Evolutionary conservation across 495 filamentous ascomycete species (phyloP).

Genomic region (Daldinia bambusicola): DNA sequence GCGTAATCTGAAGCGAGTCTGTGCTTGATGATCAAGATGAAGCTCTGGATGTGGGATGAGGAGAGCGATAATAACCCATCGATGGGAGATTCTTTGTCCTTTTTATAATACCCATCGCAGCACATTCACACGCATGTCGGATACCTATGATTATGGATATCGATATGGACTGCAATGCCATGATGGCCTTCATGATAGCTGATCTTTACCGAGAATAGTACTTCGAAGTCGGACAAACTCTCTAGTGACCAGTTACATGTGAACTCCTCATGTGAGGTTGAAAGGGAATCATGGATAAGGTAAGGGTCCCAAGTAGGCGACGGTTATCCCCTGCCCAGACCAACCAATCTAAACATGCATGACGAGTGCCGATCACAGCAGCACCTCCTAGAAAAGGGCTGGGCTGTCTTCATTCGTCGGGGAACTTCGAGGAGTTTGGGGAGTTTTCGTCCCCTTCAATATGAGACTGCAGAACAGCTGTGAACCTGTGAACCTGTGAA

Average conservation of each 20-base stretch:
- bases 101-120: slow-evolving; percentile 24
- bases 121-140: slow-evolving; percentile 9
- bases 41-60: slow-evolving; percentile 25
- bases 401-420: slow-evolving; percentile 21
- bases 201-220: slow-evolving; percentile 32
- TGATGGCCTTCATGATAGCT: slow-evolving; percentile 27
- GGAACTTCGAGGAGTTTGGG: neutral
- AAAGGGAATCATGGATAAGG: slow-evolving; percentile 29
- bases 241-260: slow-evolving; percentile 32
- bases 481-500: too few species aligned
- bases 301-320: slow-evolving; percentile 26
- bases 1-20: slow-evolving; percentile 9
- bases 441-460: slow-evolving; percentile 26
- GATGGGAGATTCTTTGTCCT: slow-evolving; percentile 6
- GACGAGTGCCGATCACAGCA: slow-evolving; percentile 40
- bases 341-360: slow-evolving; percentile 33
- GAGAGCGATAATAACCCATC: slow-evolving; percentile 10
- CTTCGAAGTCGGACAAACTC: slow-evolving; percentile 16
- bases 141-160: too few species aligned
- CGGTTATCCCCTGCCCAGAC: slow-evolving; percentile 22
- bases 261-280: slow-evolving; percentile 36
- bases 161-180: slow-evolving; percentile 23
- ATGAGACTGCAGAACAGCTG: slow-evolving; percentile 14
- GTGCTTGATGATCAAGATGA: slow-evolving; percentile 3
- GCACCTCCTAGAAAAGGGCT: slow-evolving; percentile 36